A percentile compares a stretch with the other conserved stretches of the same genome.
phyloP scores from a whole-genome alignment of 768 basidiomycete species.

The Aureoboletus auriporus region DNA sequence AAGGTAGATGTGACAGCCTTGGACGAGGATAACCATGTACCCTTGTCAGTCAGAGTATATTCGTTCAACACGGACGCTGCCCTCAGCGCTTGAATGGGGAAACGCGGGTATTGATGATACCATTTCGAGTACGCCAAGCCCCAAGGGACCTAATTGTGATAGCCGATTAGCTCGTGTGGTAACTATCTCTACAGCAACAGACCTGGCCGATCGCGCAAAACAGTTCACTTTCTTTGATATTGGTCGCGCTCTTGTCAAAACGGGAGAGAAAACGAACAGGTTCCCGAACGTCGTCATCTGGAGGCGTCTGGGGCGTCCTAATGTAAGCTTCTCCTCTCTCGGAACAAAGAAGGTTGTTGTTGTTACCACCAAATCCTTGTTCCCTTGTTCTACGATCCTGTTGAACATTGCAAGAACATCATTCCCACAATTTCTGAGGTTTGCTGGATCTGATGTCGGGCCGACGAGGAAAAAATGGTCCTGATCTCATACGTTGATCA shows the following conservation, averaged over 20 bases:
- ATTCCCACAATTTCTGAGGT: constrained; percentile 29
- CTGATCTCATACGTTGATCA: constrained; percentile 16
- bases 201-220: constrained; percentile 50
- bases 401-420: constrained; percentile 42
- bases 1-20: constrained; percentile 28
- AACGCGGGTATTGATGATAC: constrained; percentile 57
- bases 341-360: constrained; percentile 5
- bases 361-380: constrained; percentile 37
- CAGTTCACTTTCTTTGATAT: constrained; percentile 51
- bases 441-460: constrained; percentile 44
- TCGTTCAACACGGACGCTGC: constrained; percentile 46
- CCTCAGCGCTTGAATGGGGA: constrained; percentile 45
- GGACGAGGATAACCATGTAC: constrained; percentile 45
- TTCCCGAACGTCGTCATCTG: constrained; percentile 18
- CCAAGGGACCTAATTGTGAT: constrained; percentile 47
- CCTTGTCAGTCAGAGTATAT: constrained; percentile 52
- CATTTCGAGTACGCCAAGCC: constrained; percentile 47
- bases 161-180: neutral
- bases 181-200: constrained; percentile 1
- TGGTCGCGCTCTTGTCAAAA: constrained; percentile 56
- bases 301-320: constrained; percentile 22
- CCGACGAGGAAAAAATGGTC: constrained; percentile 53
- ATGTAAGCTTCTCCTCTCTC: neutral
- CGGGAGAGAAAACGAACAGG: constrained; percentile 51
- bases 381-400: constrained; percentile 43